phyloP scores from a whole-genome alignment of 2,329 filamentous ascomycete genomes.

The Sporothrix curviconia region DNA sequence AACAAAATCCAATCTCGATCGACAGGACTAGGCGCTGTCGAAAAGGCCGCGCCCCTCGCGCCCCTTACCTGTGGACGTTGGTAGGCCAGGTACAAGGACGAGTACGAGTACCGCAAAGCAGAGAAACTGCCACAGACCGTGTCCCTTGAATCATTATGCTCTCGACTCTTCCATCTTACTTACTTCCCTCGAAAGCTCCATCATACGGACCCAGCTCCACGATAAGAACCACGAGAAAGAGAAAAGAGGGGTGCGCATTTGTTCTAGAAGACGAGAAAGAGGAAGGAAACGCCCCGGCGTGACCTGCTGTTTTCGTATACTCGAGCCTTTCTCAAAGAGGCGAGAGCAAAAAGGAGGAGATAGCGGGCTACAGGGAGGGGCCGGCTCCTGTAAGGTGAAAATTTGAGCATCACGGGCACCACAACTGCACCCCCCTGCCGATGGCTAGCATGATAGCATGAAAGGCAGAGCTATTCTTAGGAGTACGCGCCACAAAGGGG shows the following conservation, averaged over 20 bases:
- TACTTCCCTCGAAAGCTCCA: too few species aligned
- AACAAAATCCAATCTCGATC: neutral
- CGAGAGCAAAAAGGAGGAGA: neutral
- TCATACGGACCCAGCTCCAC: neutral
- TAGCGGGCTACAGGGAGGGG: constrained; percentile 2
- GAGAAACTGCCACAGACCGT: too few species aligned
- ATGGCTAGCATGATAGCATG: too few species aligned
- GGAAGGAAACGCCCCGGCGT: too few species aligned
- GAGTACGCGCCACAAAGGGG: too few species aligned
- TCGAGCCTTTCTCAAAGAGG: neutral
- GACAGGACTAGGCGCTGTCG: neutral
- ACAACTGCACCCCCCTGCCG: neutral
- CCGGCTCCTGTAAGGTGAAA: neutral
- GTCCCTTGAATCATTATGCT: too few species aligned
- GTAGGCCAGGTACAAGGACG: too few species aligned
- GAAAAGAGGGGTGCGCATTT: neutral
- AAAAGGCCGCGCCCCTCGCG: neutral
- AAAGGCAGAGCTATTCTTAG: constrained; percentile 2
- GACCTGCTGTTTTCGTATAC: neutral
- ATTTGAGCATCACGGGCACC: constrained; percentile 9
- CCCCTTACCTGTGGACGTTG: too few species aligned
- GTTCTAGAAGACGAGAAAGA: constrained; percentile 4
- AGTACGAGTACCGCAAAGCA: too few species aligned
- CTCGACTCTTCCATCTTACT: too few species aligned
- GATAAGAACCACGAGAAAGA: neutral